Conservation (phyloP, 148 eudicot genomes). For the Rhododendron ferrugineum region DNA sequence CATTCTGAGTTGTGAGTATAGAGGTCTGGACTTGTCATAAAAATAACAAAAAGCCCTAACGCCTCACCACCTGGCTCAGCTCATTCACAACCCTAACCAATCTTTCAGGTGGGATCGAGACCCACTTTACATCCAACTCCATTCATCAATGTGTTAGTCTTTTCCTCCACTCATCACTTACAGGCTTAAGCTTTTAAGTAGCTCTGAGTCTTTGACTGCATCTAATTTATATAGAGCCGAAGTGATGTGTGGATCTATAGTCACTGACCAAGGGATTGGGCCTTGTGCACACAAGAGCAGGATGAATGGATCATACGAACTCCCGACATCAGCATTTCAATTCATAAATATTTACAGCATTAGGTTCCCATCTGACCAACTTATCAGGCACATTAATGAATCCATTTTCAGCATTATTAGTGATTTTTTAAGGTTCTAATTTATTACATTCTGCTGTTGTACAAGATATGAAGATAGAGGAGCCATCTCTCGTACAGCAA, state of each 20-base stretch:
- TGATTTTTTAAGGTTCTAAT: slow-evolving; percentile 4
- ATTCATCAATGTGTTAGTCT: neutral
- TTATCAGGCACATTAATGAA: neutral
- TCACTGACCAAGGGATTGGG: neutral
- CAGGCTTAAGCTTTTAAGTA: neutral
- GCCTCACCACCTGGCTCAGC: neutral
- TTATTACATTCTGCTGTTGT: slow-evolving; percentile 14
- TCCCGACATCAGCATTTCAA: neutral
- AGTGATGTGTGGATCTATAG: neutral
- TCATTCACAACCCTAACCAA: neutral
- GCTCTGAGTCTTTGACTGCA: neutral
- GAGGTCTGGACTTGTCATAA: neutral
- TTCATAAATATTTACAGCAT: neutral
- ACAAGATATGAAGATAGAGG: slow-evolving; percentile 37
- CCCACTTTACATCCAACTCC: neutral
- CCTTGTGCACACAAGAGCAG: neutral
- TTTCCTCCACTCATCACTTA: neutral
- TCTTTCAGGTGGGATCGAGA: neutral
- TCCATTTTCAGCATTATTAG: neutral
- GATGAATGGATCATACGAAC: neutral
- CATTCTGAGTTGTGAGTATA: neutral
- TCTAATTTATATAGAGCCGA: neutral
- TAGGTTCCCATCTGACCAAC: neutral
- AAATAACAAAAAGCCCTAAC: neutral
- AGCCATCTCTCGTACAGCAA: slow-evolving; percentile 26